These are phyloP conservation scores for Eucalyptus cladocalyx DNA, from an alignment of 345 rosid genomes.

Conservation along the genomic window DNA sequence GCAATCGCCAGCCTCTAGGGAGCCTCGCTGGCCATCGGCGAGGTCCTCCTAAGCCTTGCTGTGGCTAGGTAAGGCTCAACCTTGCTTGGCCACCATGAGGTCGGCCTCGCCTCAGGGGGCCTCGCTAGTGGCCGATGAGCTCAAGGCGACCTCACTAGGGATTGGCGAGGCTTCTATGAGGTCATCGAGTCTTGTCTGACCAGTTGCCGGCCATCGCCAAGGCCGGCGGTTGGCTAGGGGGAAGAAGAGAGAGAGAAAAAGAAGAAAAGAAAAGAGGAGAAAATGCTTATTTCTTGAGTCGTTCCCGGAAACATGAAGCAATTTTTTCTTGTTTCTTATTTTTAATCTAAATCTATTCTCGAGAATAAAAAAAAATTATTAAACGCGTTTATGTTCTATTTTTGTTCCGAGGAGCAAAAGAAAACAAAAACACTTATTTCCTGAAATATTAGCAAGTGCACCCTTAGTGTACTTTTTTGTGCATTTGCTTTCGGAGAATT, in stretches of 20 bases:
- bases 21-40: accelerated
- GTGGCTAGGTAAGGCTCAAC: no score
- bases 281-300: no score
- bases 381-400: accelerated
- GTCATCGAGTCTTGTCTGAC: accelerated
- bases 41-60: no score
- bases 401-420: no score
- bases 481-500: neutral
- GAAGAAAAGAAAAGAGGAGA: no score
- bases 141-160: accelerated
- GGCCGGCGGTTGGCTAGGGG: no score
- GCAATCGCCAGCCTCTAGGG: no score
- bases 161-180: accelerated
- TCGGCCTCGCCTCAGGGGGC: accelerated
- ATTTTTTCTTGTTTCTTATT: no score
- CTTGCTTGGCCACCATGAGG: no score
- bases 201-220: accelerated
- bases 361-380: accelerated
- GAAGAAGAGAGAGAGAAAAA: no score
- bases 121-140: accelerated
- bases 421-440: accelerated
- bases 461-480: neutral
- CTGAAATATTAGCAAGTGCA: no score
- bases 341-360: no score
- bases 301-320: accelerated